Evolutionary conservation across 2,329 filamentous ascomycete species (phyloP).

Genomic region (Scopulariopsis brevicaulis): DNA sequence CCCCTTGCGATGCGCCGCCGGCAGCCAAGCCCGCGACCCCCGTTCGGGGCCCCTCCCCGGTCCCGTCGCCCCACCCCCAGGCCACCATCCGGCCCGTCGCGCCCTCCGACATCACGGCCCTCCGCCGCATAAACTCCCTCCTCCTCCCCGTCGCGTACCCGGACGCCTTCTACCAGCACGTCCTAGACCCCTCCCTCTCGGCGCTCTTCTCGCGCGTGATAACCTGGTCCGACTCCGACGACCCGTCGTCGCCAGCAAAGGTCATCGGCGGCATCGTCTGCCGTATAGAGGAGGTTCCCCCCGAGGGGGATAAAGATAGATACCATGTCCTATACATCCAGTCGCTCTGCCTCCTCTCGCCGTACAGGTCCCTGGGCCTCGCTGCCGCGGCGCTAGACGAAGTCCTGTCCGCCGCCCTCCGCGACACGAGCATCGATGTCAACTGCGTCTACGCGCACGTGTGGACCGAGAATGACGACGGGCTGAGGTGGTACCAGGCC

Average conservation of each 20-base stretch:
- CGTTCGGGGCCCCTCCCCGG: slow-evolving; percentile 9
- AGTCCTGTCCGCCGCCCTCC: slow-evolving; percentile 27
- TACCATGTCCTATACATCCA: slow-evolving; percentile 50
- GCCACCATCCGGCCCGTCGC: slow-evolving; percentile 40
- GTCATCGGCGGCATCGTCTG: slow-evolving; percentile 52
- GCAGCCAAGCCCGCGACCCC: slow-evolving; percentile 6
- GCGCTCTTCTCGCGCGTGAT: slow-evolving; percentile 49
- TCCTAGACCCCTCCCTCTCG: slow-evolving; percentile 35
- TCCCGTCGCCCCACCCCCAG: slow-evolving; percentile 28
- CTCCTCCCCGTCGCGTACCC: slow-evolving; percentile 53
- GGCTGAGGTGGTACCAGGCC: slow-evolving; percentile 48
- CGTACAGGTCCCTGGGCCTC: slow-evolving; percentile 49
- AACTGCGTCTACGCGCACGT: slow-evolving; percentile 50
- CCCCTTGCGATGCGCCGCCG: slow-evolving; percentile 15
- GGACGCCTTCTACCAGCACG: slow-evolving; percentile 49
- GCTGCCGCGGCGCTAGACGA: slow-evolving; percentile 44
- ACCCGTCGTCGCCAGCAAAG: slow-evolving; percentile 22
- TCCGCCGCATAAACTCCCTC: slow-evolving; percentile 54
- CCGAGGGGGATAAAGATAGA: slow-evolving; percentile 8
- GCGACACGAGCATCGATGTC: slow-evolving; percentile 24
- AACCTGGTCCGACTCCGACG: slow-evolving; percentile 36
- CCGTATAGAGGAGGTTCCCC: slow-evolving; percentile 34
- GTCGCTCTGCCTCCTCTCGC: slow-evolving; percentile 50
- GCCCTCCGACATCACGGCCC: slow-evolving; percentile 39
- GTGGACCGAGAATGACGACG: slow-evolving; percentile 56